Evolutionary conservation across 2,329 filamentous ascomycete species (phyloP), one percentile per base, ranked within the genome.

Genomic region (Phialophora chinensis): DNA sequence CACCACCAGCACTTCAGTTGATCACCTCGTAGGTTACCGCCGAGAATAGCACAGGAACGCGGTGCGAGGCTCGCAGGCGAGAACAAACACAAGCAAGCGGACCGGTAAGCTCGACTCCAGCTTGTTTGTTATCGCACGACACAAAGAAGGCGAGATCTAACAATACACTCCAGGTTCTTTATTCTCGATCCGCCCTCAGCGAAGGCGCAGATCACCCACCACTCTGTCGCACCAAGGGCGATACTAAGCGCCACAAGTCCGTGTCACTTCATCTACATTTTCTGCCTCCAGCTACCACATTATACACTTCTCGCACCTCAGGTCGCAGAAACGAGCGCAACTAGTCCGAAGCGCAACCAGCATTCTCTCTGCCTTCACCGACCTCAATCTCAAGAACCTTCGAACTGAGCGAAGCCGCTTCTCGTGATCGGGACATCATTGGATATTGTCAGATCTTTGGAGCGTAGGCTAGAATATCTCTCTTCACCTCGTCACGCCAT

Each of bases 111-210:
- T 60, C 47, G 7, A 56, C 55, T 25, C 25, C 54, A 42, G 47
- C 50, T 50, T 53, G 42, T 58, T 57, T 44, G 42, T 35, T 61
- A 56, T 66, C 65, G 65, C 65, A 66, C 27, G 38, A 14, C 10
- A 47, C 29, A 56, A 61, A 50, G 65, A 63, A 61, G 44, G 65
- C 63, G 65, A 44, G 52, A 60, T 65, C 23, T 62, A 35, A 64
- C 52, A 25, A n/a, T n/a, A 27, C 27, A 17, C 62, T 11, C 33
- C 27, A 56, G 57, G 23, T 25, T 52, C 38, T 44, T 60, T 44
- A 56, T 55, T 55, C 62, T 27, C 42, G 56, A 52, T 53, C 56
- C 33, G 33, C 49, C 33, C 33, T 38, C 25, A 11, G 27, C 35
- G 49, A 60, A 52, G n/a, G 50, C 50, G 47, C 29, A 31, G 47